phyloP scores from a whole-genome alignment of 306 rosid species.

The Pachyrhizus erosus region DNA sequence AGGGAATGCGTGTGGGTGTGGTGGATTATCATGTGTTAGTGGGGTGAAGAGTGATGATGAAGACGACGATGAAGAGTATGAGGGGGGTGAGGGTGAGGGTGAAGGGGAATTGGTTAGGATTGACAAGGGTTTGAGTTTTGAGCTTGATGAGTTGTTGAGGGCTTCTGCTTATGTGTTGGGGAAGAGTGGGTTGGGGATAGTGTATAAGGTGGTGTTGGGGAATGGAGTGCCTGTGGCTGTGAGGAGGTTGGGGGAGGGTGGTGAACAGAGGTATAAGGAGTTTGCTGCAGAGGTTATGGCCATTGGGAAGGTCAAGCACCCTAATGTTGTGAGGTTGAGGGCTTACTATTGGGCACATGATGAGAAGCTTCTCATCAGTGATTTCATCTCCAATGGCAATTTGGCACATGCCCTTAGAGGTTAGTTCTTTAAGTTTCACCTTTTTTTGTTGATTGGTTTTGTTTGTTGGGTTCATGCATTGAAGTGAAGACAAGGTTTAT shows the following conservation, averaged over 20 bases:
- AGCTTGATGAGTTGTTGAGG: constrained; percentile 86
- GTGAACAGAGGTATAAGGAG: constrained; percentile 90
- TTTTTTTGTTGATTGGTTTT: constrained; percentile 8
- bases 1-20: constrained; percentile 48
- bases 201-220: constrained; percentile 91
- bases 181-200: constrained; percentile 95
- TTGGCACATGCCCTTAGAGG: constrained; percentile 82
- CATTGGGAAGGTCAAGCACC: constrained; percentile 91
- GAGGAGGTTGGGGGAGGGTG: constrained; percentile 95
- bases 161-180: constrained; percentile 98
- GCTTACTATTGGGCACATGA: constrained; percentile 98
- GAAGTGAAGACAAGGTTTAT: background rate
- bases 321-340: constrained; percentile 79
- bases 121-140: constrained; percentile 84
- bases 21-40: constrained; percentile 56
- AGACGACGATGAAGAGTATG: constrained; percentile 50
- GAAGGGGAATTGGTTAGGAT: constrained; percentile 87
- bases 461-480: background rate
- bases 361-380: constrained; percentile 94
- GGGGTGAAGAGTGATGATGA: constrained; percentile 55
- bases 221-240: constrained; percentile 98
- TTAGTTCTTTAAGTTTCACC: constrained; percentile 42
- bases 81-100: constrained; percentile 59
- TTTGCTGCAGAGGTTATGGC: constrained; percentile 86
- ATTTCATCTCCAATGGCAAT: constrained; percentile 88